These are phyloP conservation scores for Nakazawaea populi DNA, from an alignment of 805 yeast genomes.

Conservation along the genomic window DNA sequence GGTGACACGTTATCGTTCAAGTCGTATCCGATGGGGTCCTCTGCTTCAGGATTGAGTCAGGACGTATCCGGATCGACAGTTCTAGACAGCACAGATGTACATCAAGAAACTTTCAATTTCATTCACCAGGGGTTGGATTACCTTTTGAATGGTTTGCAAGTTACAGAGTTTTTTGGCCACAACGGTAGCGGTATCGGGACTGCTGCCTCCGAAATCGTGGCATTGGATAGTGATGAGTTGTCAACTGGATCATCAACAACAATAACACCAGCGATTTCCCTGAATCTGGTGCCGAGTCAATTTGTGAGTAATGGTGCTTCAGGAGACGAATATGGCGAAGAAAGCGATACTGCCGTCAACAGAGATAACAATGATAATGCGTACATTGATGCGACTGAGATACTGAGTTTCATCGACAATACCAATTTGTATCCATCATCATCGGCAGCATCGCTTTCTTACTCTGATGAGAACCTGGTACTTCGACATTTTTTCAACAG, in stretches of 20 bases:
- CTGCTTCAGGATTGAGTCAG: neutral
- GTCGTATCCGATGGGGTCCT: neutral
- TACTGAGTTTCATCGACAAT: slow-evolving; percentile 16
- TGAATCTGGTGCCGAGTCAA: neutral
- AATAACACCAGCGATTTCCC: neutral
- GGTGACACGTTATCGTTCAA: neutral
- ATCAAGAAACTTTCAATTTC: slow-evolving; percentile 4
- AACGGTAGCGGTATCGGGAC: neutral
- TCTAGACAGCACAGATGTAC: neutral
- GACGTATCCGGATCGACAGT: neutral
- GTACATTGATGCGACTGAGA: slow-evolving; percentile 10
- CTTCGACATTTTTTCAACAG: slow-evolving; percentile 50
- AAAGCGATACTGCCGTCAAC: neutral
- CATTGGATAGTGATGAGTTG: neutral
- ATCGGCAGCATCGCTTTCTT: slow-evolving; percentile 17
- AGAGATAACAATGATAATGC: neutral
- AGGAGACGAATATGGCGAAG: neutral
- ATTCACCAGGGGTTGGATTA: slow-evolving; percentile 6
- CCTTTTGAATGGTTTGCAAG: slow-evolving; percentile 2
- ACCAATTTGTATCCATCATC: slow-evolving; percentile 12
- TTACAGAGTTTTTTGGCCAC: neutral
- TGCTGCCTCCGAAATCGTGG: neutral
- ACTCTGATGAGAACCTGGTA: slow-evolving; percentile 48
- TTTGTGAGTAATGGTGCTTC: too few species aligned
- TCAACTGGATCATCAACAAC: neutral